phyloP scores from a whole-genome alignment of 2,329 filamentous ascomycete species.

The Monosporascus sp. region DNA sequence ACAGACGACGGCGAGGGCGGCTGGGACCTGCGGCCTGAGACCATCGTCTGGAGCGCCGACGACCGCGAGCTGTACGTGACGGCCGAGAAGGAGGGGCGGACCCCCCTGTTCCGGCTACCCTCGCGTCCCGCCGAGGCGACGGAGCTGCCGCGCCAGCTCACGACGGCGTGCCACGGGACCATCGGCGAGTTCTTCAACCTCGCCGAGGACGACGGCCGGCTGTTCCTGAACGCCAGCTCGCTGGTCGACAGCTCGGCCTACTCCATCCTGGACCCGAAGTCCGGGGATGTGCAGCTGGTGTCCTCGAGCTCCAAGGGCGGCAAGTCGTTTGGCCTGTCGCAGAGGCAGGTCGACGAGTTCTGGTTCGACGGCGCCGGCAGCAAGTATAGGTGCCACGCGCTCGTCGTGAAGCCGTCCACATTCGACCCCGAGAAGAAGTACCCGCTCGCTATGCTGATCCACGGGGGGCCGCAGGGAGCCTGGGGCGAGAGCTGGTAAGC shows the following conservation, averaged over 20 bases:
- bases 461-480: slow-evolving; percentile 76
- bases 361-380: slow-evolving; percentile 61
- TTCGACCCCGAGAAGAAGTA: slow-evolving; percentile 71
- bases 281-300: slow-evolving; percentile 36
- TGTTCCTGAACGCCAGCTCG: slow-evolving; percentile 65
- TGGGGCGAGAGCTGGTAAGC: slow-evolving; percentile 63
- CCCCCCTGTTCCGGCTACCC: slow-evolving; percentile 58
- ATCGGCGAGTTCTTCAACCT: slow-evolving; percentile 51
- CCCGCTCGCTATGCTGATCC: slow-evolving; percentile 73
- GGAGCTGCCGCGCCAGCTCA: slow-evolving; percentile 44
- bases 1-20: slow-evolving; percentile 58
- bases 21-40: slow-evolving; percentile 57
- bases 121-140: slow-evolving; percentile 46
- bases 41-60: slow-evolving; percentile 52
- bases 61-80: slow-evolving; percentile 65
- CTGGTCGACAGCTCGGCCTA: slow-evolving; percentile 70
- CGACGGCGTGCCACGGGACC: slow-evolving; percentile 41
- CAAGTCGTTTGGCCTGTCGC: slow-evolving; percentile 60
- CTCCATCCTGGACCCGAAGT: slow-evolving; percentile 48
- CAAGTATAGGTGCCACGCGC: slow-evolving; percentile 63
- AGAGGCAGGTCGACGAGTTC: slow-evolving; percentile 60
- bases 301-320: slow-evolving; percentile 65
- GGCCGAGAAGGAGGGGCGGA: slow-evolving; percentile 64
- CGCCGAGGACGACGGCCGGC: slow-evolving; percentile 34
- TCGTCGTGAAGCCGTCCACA: slow-evolving; percentile 60